phyloP scores from a whole-genome alignment of 768 basidiomycete genomes.

The Austroboletus festivus region DNA sequence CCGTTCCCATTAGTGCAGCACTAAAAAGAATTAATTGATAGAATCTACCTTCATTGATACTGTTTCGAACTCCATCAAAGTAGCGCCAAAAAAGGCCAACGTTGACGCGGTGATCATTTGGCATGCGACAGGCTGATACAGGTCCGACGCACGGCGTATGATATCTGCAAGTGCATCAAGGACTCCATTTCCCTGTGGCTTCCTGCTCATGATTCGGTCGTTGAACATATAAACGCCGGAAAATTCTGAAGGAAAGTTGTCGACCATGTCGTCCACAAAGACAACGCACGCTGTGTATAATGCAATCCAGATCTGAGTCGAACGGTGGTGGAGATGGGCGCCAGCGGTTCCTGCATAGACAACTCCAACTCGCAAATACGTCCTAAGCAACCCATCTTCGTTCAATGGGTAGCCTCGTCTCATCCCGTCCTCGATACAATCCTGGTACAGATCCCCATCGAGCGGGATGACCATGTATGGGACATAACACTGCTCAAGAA shows the following conservation, averaged over 20 bases:
- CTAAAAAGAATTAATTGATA: neutral
- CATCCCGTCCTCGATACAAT: conserved; percentile 23
- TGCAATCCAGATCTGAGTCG: neutral
- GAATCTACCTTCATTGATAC: conserved; percentile 30
- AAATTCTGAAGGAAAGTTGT: conserved; percentile 19
- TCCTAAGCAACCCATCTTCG: conserved; percentile 19
- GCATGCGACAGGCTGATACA: conserved; percentile 29
- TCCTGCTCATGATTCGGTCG: conserved; percentile 26
- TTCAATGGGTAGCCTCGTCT: conserved; percentile 27
- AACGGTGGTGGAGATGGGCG: conserved; percentile 24
- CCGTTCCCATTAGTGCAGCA: neutral
- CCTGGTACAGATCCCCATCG: conserved; percentile 16
- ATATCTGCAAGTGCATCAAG: conserved; percentile 35
- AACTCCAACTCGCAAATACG: conserved; percentile 34
- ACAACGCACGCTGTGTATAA: conserved; percentile 36
- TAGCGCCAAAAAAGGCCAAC: conserved; percentile 34
- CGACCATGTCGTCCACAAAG: conserved; percentile 37
- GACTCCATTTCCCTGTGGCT: conserved; percentile 29
- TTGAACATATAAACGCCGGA: conserved; percentile 33
- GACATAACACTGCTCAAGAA: conserved; percentile 11
- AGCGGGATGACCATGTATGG: conserved; percentile 11
- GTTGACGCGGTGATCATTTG: conserved; percentile 37
- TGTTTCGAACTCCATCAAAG: conserved; percentile 33
- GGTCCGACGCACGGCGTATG: conserved; percentile 26
- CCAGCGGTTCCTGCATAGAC: conserved; percentile 26